Conservation (phyloP, 305 asterid species). For the Fraxinus angustifolia region DNA sequence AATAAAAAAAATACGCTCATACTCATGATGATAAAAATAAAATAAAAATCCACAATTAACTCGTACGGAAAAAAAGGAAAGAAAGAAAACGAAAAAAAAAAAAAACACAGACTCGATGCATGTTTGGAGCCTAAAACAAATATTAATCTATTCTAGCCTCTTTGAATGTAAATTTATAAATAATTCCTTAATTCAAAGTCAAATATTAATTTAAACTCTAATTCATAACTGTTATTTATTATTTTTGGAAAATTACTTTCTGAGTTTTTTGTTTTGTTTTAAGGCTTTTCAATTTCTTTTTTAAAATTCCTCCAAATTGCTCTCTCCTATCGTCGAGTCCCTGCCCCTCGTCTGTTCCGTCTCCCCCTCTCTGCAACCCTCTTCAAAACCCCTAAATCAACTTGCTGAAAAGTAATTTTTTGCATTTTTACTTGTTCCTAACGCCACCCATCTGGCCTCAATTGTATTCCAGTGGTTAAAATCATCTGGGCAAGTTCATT, state of each 20-base stretch:
- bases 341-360: not conserved
- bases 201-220: not conserved
- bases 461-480: not conserved
- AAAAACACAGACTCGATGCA: not conserved
- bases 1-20: no score
- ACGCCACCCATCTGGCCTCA: not conserved
- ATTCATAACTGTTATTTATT: no score
- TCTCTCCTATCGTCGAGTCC: not conserved
- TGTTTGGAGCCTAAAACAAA: not conserved
- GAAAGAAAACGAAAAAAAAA: no score
- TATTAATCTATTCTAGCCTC: not conserved
- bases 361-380: not conserved
- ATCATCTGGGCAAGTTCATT: not conserved
- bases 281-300: not conserved
- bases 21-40: not conserved
- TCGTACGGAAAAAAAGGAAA: not conserved
- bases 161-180: not conserved
- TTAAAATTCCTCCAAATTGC: not conserved
- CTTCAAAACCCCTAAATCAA: not conserved
- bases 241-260: not conserved
- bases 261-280: no score
- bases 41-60: not conserved
- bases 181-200: no score
- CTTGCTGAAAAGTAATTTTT: not conserved
- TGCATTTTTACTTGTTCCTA: not conserved